These are phyloP conservation scores for Hygrophorus pudorinus DNA, from an alignment of 768 basidiomycete genomes.

Conservation along the genomic window DNA sequence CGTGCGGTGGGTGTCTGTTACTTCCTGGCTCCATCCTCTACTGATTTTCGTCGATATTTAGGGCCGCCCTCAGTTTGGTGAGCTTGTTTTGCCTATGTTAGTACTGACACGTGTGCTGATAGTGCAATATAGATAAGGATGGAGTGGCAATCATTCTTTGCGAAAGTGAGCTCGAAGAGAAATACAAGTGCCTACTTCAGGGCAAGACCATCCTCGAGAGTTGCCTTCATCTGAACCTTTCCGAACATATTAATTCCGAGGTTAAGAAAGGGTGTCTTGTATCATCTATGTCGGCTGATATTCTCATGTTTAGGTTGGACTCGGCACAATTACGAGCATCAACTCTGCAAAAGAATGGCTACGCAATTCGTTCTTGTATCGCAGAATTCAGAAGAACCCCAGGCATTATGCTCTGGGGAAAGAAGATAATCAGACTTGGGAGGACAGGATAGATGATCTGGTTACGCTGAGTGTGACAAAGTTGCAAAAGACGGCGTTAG, in stretches of 20 bases:
- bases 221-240: constrained; percentile 69
- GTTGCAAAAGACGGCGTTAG: constrained; percentile 51
- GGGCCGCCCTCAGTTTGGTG: constrained; percentile 90
- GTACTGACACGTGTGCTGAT: background rate
- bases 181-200: constrained; percentile 60
- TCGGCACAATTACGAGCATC: constrained; percentile 69
- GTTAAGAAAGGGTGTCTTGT: constrained; percentile 13
- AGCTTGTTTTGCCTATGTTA: constrained; percentile 1
- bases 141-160: constrained; percentile 81
- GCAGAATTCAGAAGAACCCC: constrained; percentile 80
- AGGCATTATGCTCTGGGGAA: constrained; percentile 59
- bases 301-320: constrained; percentile 31
- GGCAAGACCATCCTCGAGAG: constrained; percentile 79
- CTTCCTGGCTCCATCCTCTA: background rate
- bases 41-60: constrained; percentile 17
- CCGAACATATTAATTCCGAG: constrained; percentile 93
- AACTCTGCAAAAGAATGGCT: constrained; percentile 76
- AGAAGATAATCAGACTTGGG: constrained; percentile 49
- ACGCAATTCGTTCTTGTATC: constrained; percentile 75
- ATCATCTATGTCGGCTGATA: too few relatives aligned
- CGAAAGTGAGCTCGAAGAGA: constrained; percentile 57
- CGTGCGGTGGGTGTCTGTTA: constrained; percentile 53
- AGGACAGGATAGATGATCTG: constrained; percentile 61
- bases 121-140: constrained; percentile 51
- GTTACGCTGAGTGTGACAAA: constrained; percentile 55